Percentiles rank a stretch among this genome's conserved stretches.
phyloP scores from a whole-genome alignment of 139 green algal species.

The Chlamydomonas eustigma region DNA sequence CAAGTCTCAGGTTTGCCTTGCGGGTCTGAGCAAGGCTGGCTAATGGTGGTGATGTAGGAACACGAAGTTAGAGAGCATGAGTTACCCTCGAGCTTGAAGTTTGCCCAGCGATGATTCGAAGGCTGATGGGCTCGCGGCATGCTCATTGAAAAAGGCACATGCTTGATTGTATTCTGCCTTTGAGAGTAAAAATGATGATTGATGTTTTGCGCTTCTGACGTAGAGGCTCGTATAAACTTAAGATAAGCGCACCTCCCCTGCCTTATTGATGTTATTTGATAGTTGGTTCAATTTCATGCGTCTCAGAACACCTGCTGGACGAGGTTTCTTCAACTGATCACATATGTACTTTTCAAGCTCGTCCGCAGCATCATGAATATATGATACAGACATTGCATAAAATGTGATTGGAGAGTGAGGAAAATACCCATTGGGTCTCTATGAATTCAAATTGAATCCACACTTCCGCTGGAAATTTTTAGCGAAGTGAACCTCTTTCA shows the following conservation, averaged over 20 bases:
- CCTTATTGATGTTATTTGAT: background rate
- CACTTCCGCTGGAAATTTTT: too few species aligned
- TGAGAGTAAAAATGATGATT: background rate
- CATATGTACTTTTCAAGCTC: conserved; percentile 5
- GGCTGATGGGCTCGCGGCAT: background rate
- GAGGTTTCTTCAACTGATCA: background rate
- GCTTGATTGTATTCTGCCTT: conserved; percentile 15
- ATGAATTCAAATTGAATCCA: too few species aligned
- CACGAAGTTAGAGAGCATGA: background rate
- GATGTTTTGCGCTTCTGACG: background rate
- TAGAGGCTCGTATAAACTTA: background rate
- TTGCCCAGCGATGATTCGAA: background rate
- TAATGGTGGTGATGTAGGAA: background rate
- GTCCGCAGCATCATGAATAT: background rate
- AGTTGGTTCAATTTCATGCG: background rate
- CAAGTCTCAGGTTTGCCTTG: background rate
- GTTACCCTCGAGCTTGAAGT: conserved; percentile 10
- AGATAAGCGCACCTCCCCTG: background rate
- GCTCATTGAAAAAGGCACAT: background rate
- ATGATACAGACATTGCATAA: too few species aligned
- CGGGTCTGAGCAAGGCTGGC: background rate
- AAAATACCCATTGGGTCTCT: too few species aligned
- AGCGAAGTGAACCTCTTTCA: too few species aligned
- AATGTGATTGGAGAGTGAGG: too few species aligned
- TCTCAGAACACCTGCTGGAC: background rate